phyloP scores from a whole-genome alignment of 2,329 filamentous ascomycete species.

The Trichoderma sp. region DNA sequence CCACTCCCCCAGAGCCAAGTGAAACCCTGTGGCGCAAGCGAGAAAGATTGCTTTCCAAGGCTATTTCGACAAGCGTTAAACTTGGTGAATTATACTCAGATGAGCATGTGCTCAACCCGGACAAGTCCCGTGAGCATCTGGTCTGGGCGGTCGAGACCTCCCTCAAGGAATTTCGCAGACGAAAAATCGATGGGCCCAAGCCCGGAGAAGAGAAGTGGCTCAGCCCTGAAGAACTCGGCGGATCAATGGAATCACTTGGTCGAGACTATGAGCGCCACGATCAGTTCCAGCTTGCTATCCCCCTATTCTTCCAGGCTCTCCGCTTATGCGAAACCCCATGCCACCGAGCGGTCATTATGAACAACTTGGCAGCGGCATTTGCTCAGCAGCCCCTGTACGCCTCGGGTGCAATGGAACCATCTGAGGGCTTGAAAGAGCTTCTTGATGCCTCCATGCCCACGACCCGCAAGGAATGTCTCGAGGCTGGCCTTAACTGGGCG shows the following conservation, averaged over 20 bases:
- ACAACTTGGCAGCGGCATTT: slow-evolving; percentile 74
- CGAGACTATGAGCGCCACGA: slow-evolving; percentile 73
- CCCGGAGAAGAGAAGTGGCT: slow-evolving; percentile 72
- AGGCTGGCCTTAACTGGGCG: slow-evolving; percentile 76
- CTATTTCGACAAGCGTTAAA: slow-evolving; percentile 77
- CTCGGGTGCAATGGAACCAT: slow-evolving; percentile 31
- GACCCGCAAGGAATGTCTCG: slow-evolving; percentile 63
- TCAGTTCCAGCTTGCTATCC: slow-evolving; percentile 78
- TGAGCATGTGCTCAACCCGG: slow-evolving; percentile 71
- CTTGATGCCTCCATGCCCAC: slow-evolving; percentile 36
- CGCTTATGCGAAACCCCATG: slow-evolving; percentile 67
- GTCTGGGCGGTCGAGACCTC: slow-evolving; percentile 81
- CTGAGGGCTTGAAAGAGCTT: slow-evolving; percentile 32
- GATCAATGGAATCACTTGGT: slow-evolving; percentile 72
- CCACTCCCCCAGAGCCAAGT: slow-evolving; percentile 26
- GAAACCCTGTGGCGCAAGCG: slow-evolving; percentile 60
- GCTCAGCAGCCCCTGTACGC: slow-evolving; percentile 62
- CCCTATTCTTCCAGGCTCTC: slow-evolving; percentile 83
- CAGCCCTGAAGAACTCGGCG: slow-evolving; percentile 70
- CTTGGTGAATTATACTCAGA: slow-evolving; percentile 80
- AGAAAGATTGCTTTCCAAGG: slow-evolving; percentile 70
- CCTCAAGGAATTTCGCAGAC: slow-evolving; percentile 70
- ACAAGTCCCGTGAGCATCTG: slow-evolving; percentile 71
- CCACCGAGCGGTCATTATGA: slow-evolving; percentile 83
- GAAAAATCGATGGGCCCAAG: slow-evolving; percentile 67